Evolutionary conservation across 2,329 filamentous ascomycete species (phyloP).

Genomic region (Cercospora beticola): DNA sequence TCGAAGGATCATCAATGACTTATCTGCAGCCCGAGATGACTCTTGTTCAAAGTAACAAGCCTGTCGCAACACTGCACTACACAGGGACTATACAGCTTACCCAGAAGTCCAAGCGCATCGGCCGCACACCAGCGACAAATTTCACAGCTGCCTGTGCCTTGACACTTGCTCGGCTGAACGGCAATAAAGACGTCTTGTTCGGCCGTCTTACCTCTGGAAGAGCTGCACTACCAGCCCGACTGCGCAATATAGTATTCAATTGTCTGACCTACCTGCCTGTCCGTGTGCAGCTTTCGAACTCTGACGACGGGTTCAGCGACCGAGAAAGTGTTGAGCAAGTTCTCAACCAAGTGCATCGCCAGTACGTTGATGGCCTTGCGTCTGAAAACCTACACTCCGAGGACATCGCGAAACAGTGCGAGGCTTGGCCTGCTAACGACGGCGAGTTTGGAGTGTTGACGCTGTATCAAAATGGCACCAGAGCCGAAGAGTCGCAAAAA

Average conservation of each 20-base stretch:
- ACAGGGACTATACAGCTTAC: not conserved
- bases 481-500: not conserved
- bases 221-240: not conserved
- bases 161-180: not conserved
- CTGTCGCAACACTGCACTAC: not conserved
- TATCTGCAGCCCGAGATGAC: not conserved
- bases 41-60: not conserved
- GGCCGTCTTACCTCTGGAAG: conserved; percentile 12
- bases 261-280: conserved; percentile 1
- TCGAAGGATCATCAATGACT: not conserved
- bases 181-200: conserved; percentile 6
- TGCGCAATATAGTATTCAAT: not conserved
- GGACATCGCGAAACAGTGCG: not conserved
- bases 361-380: not conserved
- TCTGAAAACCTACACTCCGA: not conserved
- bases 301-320: not conserved
- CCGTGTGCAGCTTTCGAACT: not conserved
- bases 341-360: not conserved
- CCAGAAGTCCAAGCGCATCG: not conserved
- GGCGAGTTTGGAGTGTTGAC: not conserved
- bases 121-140: conserved; percentile 6
- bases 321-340: too few species aligned
- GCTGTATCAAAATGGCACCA: not conserved
- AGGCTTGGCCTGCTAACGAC: not conserved
- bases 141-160: conserved; percentile 11